Evolutionary conservation across 192 early-diverging fungal genomes (phyloP).

Genomic region (Linnemannia schmuckeri): DNA sequence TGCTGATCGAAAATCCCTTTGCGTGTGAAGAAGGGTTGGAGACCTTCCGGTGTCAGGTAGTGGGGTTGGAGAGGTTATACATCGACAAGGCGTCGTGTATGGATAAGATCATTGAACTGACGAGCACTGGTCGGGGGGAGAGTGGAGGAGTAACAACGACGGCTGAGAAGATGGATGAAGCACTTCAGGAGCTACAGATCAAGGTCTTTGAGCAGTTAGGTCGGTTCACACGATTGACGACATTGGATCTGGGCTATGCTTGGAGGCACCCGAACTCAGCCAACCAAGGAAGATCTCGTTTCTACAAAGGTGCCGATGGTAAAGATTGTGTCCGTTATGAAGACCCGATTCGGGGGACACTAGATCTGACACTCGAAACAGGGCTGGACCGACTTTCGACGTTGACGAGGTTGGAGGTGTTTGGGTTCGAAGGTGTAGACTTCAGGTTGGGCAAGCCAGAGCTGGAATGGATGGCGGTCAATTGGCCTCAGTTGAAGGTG

Average conservation of each 20-base stretch:
- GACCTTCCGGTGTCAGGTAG: not conserved
- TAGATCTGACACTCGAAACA: not conserved
- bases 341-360: not conserved
- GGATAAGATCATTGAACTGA: not conserved
- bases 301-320: not conserved
- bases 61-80: not conserved
- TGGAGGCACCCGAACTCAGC: not conserved
- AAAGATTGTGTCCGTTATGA: not conserved
- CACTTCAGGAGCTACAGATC: not conserved
- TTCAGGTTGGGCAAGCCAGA: not conserved
- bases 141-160: not conserved
- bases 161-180: not conserved
- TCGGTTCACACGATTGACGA: not conserved
- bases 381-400: not conserved
- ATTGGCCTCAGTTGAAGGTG: not conserved
- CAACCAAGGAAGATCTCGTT: not conserved
- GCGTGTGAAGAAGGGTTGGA: not conserved
- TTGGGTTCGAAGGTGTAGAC: not conserved
- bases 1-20: not conserved
- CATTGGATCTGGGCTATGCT: not conserved
- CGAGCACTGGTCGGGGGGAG: too few species aligned
- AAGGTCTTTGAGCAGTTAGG: not conserved
- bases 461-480: not conserved
- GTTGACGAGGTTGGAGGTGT: not conserved
- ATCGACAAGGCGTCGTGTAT: not conserved